phyloP scores from a whole-genome alignment of 345 rosid genomes.

The Raphanus raphanistrum region DNA sequence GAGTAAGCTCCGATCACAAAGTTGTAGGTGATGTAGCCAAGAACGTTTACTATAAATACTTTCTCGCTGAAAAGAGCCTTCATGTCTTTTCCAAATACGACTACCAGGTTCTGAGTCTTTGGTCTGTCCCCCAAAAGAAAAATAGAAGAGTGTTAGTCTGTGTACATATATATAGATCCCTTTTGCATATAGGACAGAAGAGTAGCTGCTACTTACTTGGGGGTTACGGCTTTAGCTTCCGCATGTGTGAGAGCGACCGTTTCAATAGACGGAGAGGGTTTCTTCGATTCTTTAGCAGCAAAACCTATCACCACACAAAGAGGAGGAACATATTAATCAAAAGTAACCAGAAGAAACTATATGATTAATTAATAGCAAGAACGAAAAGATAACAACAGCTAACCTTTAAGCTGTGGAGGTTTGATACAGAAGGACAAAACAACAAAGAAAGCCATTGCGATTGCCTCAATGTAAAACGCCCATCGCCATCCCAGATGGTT shows the following conservation, averaged over 20 bases:
- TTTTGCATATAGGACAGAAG: not conserved
- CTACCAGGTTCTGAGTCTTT: slow-evolving; percentile 44
- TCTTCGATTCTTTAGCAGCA: slow-evolving; percentile 56
- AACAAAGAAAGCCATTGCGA: slow-evolving; percentile 81
- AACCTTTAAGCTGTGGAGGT: slow-evolving; percentile 94
- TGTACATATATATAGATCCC: not conserved
- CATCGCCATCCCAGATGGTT: slow-evolving; percentile 66
- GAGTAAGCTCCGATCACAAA: slow-evolving; percentile 97
- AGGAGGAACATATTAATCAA: not conserved
- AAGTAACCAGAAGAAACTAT: not conserved
- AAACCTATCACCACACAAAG: slow-evolving; percentile 51
- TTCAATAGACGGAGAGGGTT: slow-evolving; percentile 49
- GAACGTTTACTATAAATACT: slow-evolving; percentile 78
- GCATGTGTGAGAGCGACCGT: slow-evolving; percentile 41
- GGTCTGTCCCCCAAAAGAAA: slow-evolving; percentile 23
- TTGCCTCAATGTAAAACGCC: slow-evolving; percentile 87
- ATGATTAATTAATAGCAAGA: not conserved
- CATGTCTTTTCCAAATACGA: slow-evolving; percentile 63
- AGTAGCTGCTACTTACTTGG: slow-evolving; percentile 21
- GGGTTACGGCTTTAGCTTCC: not conserved
- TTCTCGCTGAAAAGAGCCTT: slow-evolving; percentile 69
- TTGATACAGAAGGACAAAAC: slow-evolving; percentile 69
- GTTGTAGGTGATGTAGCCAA: slow-evolving; percentile 86
- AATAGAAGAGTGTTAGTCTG: not conserved
- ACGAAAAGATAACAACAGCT: not conserved